Conservation (phyloP, 2,329 filamentous ascomycete genomes). For the Clarireedia hainanense region DNA sequence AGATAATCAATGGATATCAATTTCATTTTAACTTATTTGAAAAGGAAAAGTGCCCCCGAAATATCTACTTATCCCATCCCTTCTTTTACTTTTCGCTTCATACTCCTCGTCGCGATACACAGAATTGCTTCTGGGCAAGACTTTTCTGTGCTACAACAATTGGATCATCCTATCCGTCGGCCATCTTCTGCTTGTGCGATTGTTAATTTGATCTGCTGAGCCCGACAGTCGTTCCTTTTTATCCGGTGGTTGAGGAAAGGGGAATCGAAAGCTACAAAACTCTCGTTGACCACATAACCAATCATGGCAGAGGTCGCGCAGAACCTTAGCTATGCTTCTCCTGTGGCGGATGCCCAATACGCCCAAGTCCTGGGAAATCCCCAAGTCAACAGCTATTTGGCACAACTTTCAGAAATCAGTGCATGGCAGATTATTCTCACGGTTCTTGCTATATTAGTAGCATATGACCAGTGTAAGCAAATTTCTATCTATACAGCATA, state of each 20-base stretch:
- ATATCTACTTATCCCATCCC: too few relatives aligned
- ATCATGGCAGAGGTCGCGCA: slow-evolving; percentile 11
- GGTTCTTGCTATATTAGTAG: slow-evolving; percentile 60
- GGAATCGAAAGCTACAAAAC: neutral
- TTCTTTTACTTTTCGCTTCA: too few relatives aligned
- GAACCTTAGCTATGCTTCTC: slow-evolving; percentile 28
- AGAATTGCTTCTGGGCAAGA: too few relatives aligned
- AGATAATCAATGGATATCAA: too few relatives aligned
- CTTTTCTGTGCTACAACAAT: too few relatives aligned
- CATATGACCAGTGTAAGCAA: slow-evolving; percentile 81
- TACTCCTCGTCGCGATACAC: too few relatives aligned
- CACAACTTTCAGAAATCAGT: slow-evolving; percentile 31
- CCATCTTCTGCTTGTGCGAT: too few relatives aligned
- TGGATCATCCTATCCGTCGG: too few relatives aligned
- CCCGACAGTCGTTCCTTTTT: neutral
- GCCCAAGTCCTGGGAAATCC: slow-evolving; percentile 20
- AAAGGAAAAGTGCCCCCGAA: too few relatives aligned
- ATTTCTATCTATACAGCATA: neutral
- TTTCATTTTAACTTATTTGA: too few relatives aligned
- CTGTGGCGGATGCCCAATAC: slow-evolving; percentile 26
- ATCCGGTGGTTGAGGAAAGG: neutral
- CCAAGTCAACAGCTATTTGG: slow-evolving; percentile 22
- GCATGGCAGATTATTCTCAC: slow-evolving; percentile 62
- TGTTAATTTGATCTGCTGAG: too few relatives aligned
- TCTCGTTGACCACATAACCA: neutral